Evolutionary conservation across 1,139 yeast genomes (phyloP), one percentile per base, ranked within the genome.

Genomic region (Geotrichum reessii): DNA sequence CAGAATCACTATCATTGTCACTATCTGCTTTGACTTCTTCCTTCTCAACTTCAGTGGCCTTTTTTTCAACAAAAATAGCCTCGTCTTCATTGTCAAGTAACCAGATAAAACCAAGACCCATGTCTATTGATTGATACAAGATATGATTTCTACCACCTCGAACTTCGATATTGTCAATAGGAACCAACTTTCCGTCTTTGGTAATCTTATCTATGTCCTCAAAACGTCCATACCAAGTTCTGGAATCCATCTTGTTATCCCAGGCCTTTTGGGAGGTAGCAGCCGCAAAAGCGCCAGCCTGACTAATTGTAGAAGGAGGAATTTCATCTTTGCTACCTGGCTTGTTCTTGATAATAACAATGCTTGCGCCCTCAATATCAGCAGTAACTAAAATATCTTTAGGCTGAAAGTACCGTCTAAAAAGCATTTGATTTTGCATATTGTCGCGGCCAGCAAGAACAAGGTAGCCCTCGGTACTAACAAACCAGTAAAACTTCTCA

Each of bases 401-500:
- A 63, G 81, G 80, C 47, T 76, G 78, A 71, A 92, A 85, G 68
- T 90, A 88, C 58, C 91, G 81, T 66, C 87, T 85, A 67, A 87
- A 87, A 42, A 93, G 81, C 75, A 89, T 80, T 67, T 91, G 97
- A n/a, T 83, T 80, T 69, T 93, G 98, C n/a, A 82, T 72, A 24
- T 80, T 81, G 69, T 95, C 97, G 63, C 90, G 83, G 1, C 97
- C 98, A 53, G 93, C 91, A 55, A 93, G 72, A 63, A 95, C 88
- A 57, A 93, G 75, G 67, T 88, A 91, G 0, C 96, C 96, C 69
- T 93, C 98, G 63, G 86, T 85, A 0, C 96, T 81, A 33, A 91
- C 79, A 69, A 93, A 93, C 99, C 99, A 93, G 68, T 78, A 84
- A 70, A 87, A 93, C 71, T 93, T 93, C 69, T 93, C 99, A 74